These are phyloP conservation scores for Ceratobasidium sp. DNA, from an alignment of 1,284 basidiomycete species.

Conservation along the genomic window DNA sequence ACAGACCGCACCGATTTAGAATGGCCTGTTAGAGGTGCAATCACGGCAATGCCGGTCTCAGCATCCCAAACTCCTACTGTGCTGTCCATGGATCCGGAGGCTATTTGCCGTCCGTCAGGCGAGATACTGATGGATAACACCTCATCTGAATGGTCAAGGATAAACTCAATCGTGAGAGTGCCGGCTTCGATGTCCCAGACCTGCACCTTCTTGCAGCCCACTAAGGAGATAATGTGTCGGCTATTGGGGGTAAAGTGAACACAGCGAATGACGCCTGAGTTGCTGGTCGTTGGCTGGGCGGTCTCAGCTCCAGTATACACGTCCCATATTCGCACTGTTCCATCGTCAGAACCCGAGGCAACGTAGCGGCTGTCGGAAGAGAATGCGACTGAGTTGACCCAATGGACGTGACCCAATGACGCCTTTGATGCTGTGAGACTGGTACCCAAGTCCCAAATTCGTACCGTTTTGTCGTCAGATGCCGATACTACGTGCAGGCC, in stretches of 20 bases:
- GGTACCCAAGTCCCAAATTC: conserved; percentile 34
- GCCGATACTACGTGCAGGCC: conserved; percentile 18
- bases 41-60: neutral
- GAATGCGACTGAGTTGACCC: neutral
- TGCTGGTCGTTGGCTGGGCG: neutral
- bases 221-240: neutral
- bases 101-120: neutral
- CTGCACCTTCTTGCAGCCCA: neutral
- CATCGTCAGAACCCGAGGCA: conserved; percentile 32
- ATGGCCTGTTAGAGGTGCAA: neutral
- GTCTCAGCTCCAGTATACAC: neutral
- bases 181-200: conserved; percentile 10
- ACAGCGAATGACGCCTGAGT: neutral
- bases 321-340: conserved; percentile 41
- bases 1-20: neutral
- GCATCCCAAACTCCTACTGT: neutral
- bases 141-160: no score
- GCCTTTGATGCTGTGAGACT: neutral
- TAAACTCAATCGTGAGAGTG: no score
- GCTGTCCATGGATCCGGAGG: neutral
- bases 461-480: conserved; percentile 36
- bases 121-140: no score
- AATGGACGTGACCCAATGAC: neutral
- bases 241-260: conserved; percentile 17
- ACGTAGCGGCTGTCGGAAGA: neutral